Evolutionary conservation across 371 early-diverging fungal genomes (phyloP).

Genomic region (Mortierella sp.): DNA sequence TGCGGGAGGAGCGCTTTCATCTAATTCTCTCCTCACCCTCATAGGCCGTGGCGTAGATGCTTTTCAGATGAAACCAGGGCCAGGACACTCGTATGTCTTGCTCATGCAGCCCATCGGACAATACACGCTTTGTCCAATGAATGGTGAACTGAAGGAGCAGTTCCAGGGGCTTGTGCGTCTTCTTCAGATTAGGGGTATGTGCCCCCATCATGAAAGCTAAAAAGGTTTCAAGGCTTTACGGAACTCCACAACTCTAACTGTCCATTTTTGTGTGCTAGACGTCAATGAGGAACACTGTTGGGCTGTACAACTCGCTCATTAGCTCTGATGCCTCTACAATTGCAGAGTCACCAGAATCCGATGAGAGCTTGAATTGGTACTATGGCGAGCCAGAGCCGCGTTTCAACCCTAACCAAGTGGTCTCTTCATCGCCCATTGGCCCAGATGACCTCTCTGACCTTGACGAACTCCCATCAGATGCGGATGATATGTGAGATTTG

Average conservation of each 20-base stretch:
- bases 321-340: constrained; percentile 15
- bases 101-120: constrained; percentile 24
- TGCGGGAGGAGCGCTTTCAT: background rate
- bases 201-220: constrained; percentile 9
- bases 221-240: constrained; percentile 18
- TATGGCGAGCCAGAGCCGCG: constrained; percentile 13
- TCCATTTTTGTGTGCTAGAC: constrained; percentile 19
- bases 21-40: background rate
- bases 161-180: constrained; percentile 23
- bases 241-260: constrained; percentile 26
- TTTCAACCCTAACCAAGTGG: constrained; percentile 23
- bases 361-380: constrained; percentile 19
- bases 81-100: constrained; percentile 22
- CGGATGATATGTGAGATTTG: too few relatives aligned
- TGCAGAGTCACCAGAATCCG: constrained; percentile 12
- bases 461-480: constrained; percentile 16
- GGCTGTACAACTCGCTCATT: constrained; percentile 24
- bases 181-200: constrained; percentile 15
- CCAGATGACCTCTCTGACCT: constrained; percentile 20
- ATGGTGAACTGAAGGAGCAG: constrained; percentile 22
- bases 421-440: constrained; percentile 22
- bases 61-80: constrained; percentile 30
- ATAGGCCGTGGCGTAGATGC: constrained; percentile 4
- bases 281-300: constrained; percentile 20
- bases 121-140: constrained; percentile 13